Base-by-base conservation (phyloP, 495 filamentous ascomycete genomes). In the Neurospora sp. region DNA sequence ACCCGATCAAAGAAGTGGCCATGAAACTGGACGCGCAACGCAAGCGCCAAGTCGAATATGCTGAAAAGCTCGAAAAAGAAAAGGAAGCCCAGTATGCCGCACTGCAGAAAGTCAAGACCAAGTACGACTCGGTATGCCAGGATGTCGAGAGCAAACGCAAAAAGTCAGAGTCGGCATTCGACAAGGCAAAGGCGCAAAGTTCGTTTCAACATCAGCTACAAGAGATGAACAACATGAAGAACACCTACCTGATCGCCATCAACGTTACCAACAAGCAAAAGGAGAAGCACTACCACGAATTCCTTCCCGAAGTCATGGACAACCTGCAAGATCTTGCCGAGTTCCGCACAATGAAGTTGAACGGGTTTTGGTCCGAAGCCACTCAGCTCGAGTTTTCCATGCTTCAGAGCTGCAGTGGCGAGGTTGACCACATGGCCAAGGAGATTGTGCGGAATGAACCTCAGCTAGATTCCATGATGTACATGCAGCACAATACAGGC, bases 221-320 rank as follows among this genome's bases (percentile, higher is more conserved):
- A 49, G 95, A 98, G 72, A 98, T 98, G 96, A 91, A 93, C 81
- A 98, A 98, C 80, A 89, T 93, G 78, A 99, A 99, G 92, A 99
- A 98, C 78, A 94, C 93, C 2, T 99, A 99, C 78, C 84, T 99
- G 44, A 95, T 99, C 75, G 88, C 89, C 72, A 96, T 99, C 84
- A 96, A 95, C 79, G 92, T 97, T 60, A 94, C 95, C 44, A 99
- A 99, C 83, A 95, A 93, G 81, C 90, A 97, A 78, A 98, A 98
- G 84, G 93, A 97, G 80, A 93, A 90, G 79, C 98, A 98, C 83
- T 99, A 94, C 77, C 90, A 98, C 80, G 94, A 98, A 86, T 98
- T 98, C 80, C 87, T 99, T 27, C 96, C 96, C 5, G 95, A 98
- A 74, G 80, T 99, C 40, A 85, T 99, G 76, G 93, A 99, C 84